These are phyloP conservation scores for Xylariales sp. DNA, from an alignment of 2,329 filamentous ascomycete genomes.

Conservation along the genomic window DNA sequence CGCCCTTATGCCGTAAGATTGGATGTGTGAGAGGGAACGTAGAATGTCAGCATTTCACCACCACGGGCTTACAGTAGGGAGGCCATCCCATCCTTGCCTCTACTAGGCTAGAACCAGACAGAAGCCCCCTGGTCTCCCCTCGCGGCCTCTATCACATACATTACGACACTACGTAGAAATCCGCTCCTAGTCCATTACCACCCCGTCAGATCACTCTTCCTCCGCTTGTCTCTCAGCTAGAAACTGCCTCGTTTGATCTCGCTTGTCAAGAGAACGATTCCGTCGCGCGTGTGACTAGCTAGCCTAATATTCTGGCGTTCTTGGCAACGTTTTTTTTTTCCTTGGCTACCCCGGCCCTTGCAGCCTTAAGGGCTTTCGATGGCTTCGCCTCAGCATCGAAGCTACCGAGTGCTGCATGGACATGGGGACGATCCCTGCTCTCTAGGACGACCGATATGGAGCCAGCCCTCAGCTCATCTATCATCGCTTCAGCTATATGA, in stretches of 20 bases:
- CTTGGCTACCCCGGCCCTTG: constrained; percentile 13
- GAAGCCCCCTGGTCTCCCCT: constrained; percentile 27
- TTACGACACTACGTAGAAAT: background rate
- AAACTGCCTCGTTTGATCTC: constrained; percentile 12
- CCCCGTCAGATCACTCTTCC: constrained; percentile 8
- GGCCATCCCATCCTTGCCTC: constrained; percentile 6
- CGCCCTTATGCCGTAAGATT: constrained; percentile 28
- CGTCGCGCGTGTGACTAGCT: background rate
- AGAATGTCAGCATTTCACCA: constrained; percentile 28
- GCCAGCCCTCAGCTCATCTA: constrained; percentile 28
- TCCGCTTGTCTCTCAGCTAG: background rate
- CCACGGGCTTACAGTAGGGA: background rate
- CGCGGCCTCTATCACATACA: constrained; percentile 18
- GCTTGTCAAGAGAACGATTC: background rate
- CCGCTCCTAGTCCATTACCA: background rate
- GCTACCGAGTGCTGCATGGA: constrained; percentile 18
- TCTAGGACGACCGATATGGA: constrained; percentile 7
- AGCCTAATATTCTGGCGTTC: background rate
- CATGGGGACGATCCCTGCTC: constrained; percentile 24
- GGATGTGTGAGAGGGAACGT: constrained; percentile 7
- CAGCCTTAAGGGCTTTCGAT: constrained; percentile 7
- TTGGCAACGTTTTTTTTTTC: background rate
- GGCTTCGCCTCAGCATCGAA: constrained; percentile 9
- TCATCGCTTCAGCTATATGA: constrained; percentile 31
- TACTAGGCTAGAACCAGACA: background rate